Evolutionary conservation across 495 filamentous ascomycete genomes (phyloP).

Genomic region (Oleoguttula mirabilis): DNA sequence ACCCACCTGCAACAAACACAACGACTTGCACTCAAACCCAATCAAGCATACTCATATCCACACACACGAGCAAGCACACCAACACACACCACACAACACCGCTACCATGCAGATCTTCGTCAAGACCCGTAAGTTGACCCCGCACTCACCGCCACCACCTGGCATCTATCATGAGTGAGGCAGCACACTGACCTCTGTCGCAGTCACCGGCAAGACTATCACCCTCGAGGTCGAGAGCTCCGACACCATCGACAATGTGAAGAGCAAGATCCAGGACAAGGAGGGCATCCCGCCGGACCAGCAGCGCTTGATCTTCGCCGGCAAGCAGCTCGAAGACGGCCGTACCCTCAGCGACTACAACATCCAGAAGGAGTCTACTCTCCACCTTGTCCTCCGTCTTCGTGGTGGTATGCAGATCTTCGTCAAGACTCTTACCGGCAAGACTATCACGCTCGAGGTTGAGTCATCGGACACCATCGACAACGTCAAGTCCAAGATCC

Average conservation of each 20-base stretch:
- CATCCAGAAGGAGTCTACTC: conserved; percentile 95
- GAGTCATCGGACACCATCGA: conserved; percentile 94
- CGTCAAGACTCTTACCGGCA: conserved; percentile 63
- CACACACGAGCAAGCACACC: conserved; percentile 7
- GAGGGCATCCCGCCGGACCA: conserved; percentile 97
- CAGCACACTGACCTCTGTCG: conserved; percentile 24
- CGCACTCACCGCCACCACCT: conserved; percentile 20
- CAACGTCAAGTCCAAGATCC: conserved; percentile 78
- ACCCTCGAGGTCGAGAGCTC: conserved; percentile 97
- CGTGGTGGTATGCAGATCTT: conserved; percentile 99
- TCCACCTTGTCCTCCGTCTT: conserved; percentile 91
- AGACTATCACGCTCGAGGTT: conserved; percentile 97
- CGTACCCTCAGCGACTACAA: conserved; percentile 96
- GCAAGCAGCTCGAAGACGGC: conserved; percentile 95
- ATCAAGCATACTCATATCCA: conserved; percentile 3
- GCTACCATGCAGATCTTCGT: conserved; percentile 91
- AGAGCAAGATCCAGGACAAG: conserved; percentile 99
- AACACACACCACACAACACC: conserved; percentile 12
- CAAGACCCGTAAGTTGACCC: conserved; percentile 68
- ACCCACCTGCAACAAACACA: too few species aligned
- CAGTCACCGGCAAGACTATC: conserved; percentile 88
- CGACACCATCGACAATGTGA: conserved; percentile 98
- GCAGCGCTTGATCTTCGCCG: conserved; percentile 96
- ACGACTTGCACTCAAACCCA: conserved; percentile 4
- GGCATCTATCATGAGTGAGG: conserved; percentile 17